Evolutionary conservation across 495 filamentous ascomycete species (phyloP).

Genomic region (Talaromyces ruber): DNA sequence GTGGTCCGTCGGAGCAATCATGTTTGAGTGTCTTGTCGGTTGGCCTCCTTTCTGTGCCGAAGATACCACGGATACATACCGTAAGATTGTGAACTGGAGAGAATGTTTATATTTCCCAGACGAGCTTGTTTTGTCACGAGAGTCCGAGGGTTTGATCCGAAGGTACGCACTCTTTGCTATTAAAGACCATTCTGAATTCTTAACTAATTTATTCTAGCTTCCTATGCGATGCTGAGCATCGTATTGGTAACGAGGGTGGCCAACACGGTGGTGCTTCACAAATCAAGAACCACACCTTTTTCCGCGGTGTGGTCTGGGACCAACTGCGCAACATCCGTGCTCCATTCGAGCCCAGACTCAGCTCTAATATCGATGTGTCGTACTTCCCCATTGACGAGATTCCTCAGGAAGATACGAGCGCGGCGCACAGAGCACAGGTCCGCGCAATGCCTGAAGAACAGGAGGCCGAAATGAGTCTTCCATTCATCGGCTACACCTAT

Average conservation of each 20-base stretch:
- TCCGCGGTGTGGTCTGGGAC: slow-evolving; percentile 91
- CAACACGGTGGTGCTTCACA: slow-evolving; percentile 71
- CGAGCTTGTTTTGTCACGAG: slow-evolving; percentile 77
- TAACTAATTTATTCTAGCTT: slow-evolving; percentile 52
- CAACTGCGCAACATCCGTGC: slow-evolving; percentile 84
- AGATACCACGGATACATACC: slow-evolving; percentile 93
- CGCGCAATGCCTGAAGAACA: slow-evolving; percentile 52
- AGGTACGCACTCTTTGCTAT: slow-evolving; percentile 42
- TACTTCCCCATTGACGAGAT: slow-evolving; percentile 99
- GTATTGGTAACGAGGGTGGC: slow-evolving; percentile 59
- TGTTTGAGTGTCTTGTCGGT: slow-evolving; percentile 98
- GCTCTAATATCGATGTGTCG: slow-evolving; percentile 88
- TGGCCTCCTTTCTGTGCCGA: slow-evolving; percentile 99
- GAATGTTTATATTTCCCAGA: slow-evolving; percentile 94
- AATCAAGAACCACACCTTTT: slow-evolving; percentile 91
- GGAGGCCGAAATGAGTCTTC: slow-evolving; percentile 80
- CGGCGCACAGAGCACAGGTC: slow-evolving; percentile 59
- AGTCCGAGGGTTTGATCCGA: slow-evolving; percentile 82
- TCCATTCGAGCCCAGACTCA: slow-evolving; percentile 88
- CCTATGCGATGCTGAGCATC: slow-evolving; percentile 84
- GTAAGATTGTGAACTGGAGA: slow-evolving; percentile 98
- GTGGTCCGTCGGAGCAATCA: slow-evolving; percentile 98
- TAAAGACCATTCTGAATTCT: background rate
- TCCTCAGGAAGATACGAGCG: slow-evolving; percentile 78
- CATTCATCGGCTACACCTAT: slow-evolving; percentile 98